These are phyloP conservation scores for Rubroboletus pulcherrimus DNA, from an alignment of 768 basidiomycete genomes.

Conservation along the genomic window DNA sequence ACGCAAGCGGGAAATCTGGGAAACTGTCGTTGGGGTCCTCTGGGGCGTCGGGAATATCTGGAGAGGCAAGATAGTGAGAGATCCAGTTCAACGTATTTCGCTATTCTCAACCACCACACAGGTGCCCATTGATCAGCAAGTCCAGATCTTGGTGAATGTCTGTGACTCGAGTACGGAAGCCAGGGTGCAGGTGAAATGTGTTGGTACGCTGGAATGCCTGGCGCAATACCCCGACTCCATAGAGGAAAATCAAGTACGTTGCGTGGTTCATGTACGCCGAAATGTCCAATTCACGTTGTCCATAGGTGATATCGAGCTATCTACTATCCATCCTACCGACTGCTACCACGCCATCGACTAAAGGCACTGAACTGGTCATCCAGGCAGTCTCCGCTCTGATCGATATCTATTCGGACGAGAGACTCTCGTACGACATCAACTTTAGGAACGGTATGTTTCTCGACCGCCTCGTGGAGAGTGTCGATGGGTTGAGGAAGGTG, in stretches of 20 bases:
- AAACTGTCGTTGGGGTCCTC: constrained; percentile 73
- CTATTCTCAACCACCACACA: constrained; percentile 23
- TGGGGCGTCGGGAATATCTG: constrained; percentile 85
- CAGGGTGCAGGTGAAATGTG: constrained; percentile 64
- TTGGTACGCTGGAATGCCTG: constrained; percentile 82
- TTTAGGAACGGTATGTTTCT: constrained; percentile 65
- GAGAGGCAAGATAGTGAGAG: constrained; percentile 59
- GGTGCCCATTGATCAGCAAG: constrained; percentile 59
- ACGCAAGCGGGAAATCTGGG: constrained; percentile 70
- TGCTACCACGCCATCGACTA: constrained; percentile 34
- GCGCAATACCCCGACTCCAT: constrained; percentile 65
- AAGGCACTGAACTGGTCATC: constrained; percentile 65
- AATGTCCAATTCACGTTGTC: background rate
- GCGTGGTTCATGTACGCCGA: constrained; percentile 11
- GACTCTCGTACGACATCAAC: constrained; percentile 71
- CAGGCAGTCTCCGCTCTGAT: constrained; percentile 81
- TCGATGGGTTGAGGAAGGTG: constrained; percentile 59
- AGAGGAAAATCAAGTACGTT: constrained; percentile 47
- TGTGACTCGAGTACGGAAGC: constrained; percentile 54
- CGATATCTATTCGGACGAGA: constrained; percentile 92
- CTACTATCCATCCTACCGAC: constrained; percentile 61
- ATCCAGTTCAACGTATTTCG: background rate
- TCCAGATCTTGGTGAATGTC: constrained; percentile 62
- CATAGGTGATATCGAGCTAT: constrained; percentile 60
- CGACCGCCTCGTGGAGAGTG: constrained; percentile 49